Evolutionary conservation across 768 basidiomycete species (phyloP).

Genomic region (Tubosaeta sp.): DNA sequence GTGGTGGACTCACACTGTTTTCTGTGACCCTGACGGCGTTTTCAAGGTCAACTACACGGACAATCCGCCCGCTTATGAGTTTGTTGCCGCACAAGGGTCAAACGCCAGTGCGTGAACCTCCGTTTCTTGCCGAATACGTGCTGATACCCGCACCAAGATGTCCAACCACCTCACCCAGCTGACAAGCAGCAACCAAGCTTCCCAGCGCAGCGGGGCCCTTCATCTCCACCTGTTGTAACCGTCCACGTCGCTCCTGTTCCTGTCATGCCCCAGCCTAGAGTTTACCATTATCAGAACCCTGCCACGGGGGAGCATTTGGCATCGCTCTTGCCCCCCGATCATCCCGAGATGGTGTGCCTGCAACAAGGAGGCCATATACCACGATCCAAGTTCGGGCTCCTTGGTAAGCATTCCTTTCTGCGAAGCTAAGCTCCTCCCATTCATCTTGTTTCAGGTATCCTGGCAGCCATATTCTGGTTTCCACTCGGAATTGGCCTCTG

Average conservation of each 20-base stretch:
- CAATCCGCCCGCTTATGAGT: conserved; percentile 50
- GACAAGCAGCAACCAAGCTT: conserved; percentile 14
- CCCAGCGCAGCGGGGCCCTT: not conserved
- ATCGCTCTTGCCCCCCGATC: conserved; percentile 67
- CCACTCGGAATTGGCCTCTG: conserved; percentile 78
- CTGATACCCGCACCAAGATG: conserved; percentile 9
- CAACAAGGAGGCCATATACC: conserved; percentile 68
- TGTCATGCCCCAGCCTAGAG: conserved; percentile 39
- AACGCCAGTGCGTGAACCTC: conserved; percentile 23
- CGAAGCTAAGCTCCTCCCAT: not conserved
- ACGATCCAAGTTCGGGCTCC: conserved; percentile 60
- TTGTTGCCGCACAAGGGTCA: conserved; percentile 26
- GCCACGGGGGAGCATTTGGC: conserved; percentile 51
- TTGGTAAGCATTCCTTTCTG: conserved; percentile 45
- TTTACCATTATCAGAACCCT: conserved; percentile 71
- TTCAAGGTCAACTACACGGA: conserved; percentile 25
- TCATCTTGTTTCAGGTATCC: conserved; percentile 45
- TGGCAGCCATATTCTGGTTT: conserved; percentile 87
- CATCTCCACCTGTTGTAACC: conserved; percentile 13
- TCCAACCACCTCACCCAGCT: not conserved
- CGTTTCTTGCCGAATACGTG: not conserved
- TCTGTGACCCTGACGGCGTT: not conserved
- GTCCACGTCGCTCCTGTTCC: conserved; percentile 30
- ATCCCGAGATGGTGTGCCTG: conserved; percentile 84
- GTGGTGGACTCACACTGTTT: not conserved